phyloP scores from a whole-genome alignment of 2,329 filamentous ascomycete genomes.

The Phyllosticta ampelicida region DNA sequence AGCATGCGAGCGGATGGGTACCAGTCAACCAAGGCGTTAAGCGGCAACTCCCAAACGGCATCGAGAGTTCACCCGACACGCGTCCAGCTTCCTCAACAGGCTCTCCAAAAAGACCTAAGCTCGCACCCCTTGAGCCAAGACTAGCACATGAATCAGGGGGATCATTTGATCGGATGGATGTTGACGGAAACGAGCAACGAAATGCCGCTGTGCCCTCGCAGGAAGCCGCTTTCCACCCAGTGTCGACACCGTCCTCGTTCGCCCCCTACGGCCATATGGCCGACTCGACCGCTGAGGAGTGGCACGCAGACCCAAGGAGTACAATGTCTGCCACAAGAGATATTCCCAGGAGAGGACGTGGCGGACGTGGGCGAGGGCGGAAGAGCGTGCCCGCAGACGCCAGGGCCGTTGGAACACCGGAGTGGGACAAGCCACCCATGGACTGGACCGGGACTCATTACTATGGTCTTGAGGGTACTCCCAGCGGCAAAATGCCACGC shows the following conservation, averaged over 20 bases:
- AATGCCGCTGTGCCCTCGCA: background rate
- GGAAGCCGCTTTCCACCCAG: constrained; percentile 7
- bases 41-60: constrained; percentile 26
- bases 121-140: constrained; percentile 30
- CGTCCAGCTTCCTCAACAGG: constrained; percentile 22
- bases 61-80: constrained; percentile 22
- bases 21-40: constrained; percentile 34
- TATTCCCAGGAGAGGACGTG: constrained; percentile 13
- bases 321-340: constrained; percentile 12
- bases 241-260: constrained; percentile 16
- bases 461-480: constrained; percentile 18
- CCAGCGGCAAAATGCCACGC: constrained; percentile 15
- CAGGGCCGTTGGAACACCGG: constrained; percentile 26
- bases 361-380: constrained; percentile 30
- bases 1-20: constrained; percentile 30
- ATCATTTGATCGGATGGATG: constrained; percentile 17
- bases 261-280: constrained; percentile 19
- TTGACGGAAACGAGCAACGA: constrained; percentile 6
- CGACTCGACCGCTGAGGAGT: constrained; percentile 22
- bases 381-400: constrained; percentile 22
- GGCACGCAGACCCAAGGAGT: constrained; percentile 24
- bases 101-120: constrained; percentile 36
- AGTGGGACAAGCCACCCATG: constrained; percentile 33
- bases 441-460: constrained; percentile 27
- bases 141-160: constrained; percentile 15